Percentiles rank a stretch among this genome's conserved stretches.
Evolutionary conservation across 129 eudicot species (phyloP).

Genomic region (Heracleum sosnowskyi): DNA sequence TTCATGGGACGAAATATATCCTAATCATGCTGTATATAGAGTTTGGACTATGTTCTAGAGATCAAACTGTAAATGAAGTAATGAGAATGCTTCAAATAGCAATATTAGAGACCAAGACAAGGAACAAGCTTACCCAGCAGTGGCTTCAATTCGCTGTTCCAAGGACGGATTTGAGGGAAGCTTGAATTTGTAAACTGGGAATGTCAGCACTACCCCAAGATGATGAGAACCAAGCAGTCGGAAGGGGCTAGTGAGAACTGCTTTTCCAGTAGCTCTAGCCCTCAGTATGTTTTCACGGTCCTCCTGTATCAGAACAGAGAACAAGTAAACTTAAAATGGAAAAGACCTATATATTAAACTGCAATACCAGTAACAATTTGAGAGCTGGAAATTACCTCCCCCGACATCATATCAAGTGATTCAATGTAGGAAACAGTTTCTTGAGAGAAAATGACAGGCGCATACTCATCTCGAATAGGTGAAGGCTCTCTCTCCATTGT

Average conservation of each 20-base stretch:
- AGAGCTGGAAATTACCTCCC: constrained; percentile 49
- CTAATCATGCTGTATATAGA: not conserved
- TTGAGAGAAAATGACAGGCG: constrained; percentile 81
- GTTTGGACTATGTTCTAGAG: not conserved
- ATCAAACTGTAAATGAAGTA: not conserved
- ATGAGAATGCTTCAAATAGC: not conserved
- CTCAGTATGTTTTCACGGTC: constrained; percentile 74
- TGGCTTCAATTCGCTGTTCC: constrained; percentile 55
- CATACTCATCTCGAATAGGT: constrained; percentile 71
- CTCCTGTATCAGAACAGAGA: constrained; percentile 40
- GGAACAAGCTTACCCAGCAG: constrained; percentile 57
- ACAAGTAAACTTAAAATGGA: not conserved
- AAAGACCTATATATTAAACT: not conserved
- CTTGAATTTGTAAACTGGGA: constrained; percentile 67
- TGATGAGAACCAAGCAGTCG: constrained; percentile 65
- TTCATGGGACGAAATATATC: not conserved
- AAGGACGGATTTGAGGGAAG: constrained; percentile 56
- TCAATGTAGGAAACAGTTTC: constrained; percentile 76
- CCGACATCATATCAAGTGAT: constrained; percentile 90
- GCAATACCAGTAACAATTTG: not conserved
- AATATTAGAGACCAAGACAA: not conserved
- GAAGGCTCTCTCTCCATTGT: constrained; percentile 81
- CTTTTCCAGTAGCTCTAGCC: constrained; percentile 84
- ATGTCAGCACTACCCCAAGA: constrained; percentile 84
- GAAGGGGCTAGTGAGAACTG: constrained; percentile 79